Evolutionary conservation across 768 basidiomycete species (phyloP), one percentile per base, ranked within the genome.

Genomic region (Pleurotus eryngii): DNA sequence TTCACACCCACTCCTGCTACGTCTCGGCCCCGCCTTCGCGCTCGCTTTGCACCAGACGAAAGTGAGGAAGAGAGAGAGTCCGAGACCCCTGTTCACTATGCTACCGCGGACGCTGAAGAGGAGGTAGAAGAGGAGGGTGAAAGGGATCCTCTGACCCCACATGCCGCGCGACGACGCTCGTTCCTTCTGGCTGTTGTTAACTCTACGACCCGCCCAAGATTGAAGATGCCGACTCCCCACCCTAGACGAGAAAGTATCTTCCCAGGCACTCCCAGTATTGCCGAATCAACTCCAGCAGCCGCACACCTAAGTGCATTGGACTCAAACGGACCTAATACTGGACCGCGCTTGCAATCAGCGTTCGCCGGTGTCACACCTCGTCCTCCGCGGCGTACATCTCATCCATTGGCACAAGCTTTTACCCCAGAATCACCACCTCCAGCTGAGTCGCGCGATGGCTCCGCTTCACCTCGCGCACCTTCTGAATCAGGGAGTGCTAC

Each of bases 151-250:
- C 68, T 85, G 43, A 93, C 90, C 1, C 91, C 90, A 2, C 77
- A 81, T 60, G 82, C 85, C 11, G 30, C 30, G 30, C 85, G 88
- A 59, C 84, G 89, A 40, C 83, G 85, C 14, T 92, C 89, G 1
- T 93, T 95, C 74, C 80, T 95, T 11, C 80, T 95, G 39, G 85
- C 85, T 7, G 87, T 94, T 6, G 89, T 95, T 66, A 88, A 92
- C 65, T 91, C 91, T 4, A 90, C 87, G 1, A 75, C 88, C 3
- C 85, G 90, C 30, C 90, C 91, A 0, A 81, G 87, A 7, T 75
- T 92, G 65, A 79, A 81, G 65, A 69, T 81, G 63, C 77, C 83
- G 18, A 84, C 90, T 12, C 84, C 89, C 39, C 80, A 86, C 71
- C 82, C 84, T 0, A 74, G 75, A n/a, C 26, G 54, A 40, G 43